Evolutionary conservation across 2,329 filamentous ascomycete genomes (phyloP), one percentile per base, ranked within the genome.

Genomic region (Raffaelea ambrosiae): DNA sequence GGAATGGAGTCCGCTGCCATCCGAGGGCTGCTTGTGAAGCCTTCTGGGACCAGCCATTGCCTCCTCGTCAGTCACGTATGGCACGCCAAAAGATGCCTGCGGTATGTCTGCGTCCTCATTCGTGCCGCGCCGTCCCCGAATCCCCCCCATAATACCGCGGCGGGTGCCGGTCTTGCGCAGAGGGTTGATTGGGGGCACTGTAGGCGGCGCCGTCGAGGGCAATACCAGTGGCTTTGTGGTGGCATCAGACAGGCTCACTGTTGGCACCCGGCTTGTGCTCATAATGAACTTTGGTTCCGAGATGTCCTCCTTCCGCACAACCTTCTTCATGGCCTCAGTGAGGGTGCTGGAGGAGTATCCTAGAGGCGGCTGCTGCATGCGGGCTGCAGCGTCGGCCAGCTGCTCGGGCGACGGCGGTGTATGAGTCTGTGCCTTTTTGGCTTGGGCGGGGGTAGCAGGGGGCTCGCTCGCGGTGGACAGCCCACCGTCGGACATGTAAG

Each of bases 101-200:
- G 45, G 29, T 2, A 36, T 54, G 48, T 60, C 40, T 47, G 51
- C 49, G 26, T 64, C 63, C 11, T 69, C 66, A 5, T 62, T 63
- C 13, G 29, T 31, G 26, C 39, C 33, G 59, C 60, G 18, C 7
- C 63, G 62, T 18, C 65, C 63, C 36, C 61, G 54, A 19, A 69
- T 51, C 3, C 62, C 61, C 21, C 63, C 65, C n/a, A 68, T 58
- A 1, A 67, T 60, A 10, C 68, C 70, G 46, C 73, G 70, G 7
- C 47, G 26, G 7, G 26, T 29, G n/a, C n/a, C n/a, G n/a, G n/a
- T 62, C 42, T 64, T 66, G 10, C 77, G 70, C 43, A 74, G 69
- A 23, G 77, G 77, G 57, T 81, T 81, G 58, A 81, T 76, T 2
- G 77, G 76, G 3, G 77, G 77, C 33, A 81, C 50, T 11, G 51